These are phyloP conservation scores for Cutaneotrichosporon sp. DNA, from an alignment of 1,284 basidiomycete species.

Conservation along the genomic window DNA sequence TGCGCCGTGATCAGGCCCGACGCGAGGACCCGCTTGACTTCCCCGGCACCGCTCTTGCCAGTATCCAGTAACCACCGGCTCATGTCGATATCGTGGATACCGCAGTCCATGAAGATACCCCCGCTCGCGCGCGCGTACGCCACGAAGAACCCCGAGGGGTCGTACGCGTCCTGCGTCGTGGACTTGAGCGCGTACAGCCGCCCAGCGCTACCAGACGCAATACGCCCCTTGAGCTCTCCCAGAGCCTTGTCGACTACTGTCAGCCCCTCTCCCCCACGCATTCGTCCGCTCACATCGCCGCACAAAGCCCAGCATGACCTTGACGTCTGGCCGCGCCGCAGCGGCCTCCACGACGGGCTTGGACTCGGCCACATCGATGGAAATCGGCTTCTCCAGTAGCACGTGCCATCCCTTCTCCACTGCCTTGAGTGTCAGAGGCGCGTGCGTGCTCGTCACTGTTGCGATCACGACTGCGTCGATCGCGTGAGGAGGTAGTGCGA, in stretches of 20 bases:
- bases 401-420: conserved; percentile 30
- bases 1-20: conserved; percentile 24
- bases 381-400: conserved; percentile 39
- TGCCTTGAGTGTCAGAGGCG: conserved; percentile 20
- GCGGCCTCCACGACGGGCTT: conserved; percentile 25
- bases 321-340: conserved; percentile 23
- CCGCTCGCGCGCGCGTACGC: conserved; percentile 28
- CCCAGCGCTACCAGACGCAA: conserved; percentile 24
- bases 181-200: conserved; percentile 25
- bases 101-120: conserved; percentile 36
- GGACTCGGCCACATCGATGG: conserved; percentile 27
- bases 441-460: conserved; percentile 24
- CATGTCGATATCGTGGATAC: conserved; percentile 38
- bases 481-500: conserved; percentile 10
- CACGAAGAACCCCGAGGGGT: conserved; percentile 35
- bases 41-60: neutral
- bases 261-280: too few species aligned
- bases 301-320: conserved; percentile 34
- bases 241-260: conserved; percentile 28
- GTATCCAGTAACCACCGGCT: conserved; percentile 24
- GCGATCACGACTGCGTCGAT: conserved; percentile 29
- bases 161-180: conserved; percentile 30
- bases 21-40: conserved; percentile 27
- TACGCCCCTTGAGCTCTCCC: conserved; percentile 17
- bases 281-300: conserved; percentile 16